phyloP scores from a whole-genome alignment of 2,329 filamentous ascomycete species.

The Byssothecium circinans region DNA sequence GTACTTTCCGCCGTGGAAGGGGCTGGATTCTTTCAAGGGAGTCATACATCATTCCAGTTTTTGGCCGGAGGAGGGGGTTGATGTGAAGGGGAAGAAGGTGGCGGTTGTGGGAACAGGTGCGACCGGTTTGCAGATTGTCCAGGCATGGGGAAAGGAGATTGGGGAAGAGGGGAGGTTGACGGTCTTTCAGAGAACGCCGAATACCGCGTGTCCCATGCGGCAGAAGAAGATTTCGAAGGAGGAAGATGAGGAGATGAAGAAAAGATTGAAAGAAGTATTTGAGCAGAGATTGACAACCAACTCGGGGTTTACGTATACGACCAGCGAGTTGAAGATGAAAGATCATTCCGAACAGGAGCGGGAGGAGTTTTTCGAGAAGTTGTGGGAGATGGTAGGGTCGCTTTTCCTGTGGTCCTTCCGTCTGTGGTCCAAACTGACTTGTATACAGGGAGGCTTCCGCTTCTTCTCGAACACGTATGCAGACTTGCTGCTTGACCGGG shows the following conservation, averaged over 20 bases:
- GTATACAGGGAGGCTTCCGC: conserved; percentile 14
- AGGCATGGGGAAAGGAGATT: conserved; percentile 57
- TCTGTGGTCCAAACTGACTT: conserved; percentile 31
- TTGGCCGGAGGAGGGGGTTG: conserved; percentile 58
- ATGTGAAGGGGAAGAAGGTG: conserved; percentile 56
- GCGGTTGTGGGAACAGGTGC: conserved; percentile 65
- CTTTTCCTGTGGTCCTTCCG: conserved; percentile 28
- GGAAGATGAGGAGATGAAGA: conserved; percentile 10
- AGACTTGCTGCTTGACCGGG: conserved; percentile 31
- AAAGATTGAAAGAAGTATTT: conserved; percentile 3
- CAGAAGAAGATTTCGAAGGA: conserved; percentile 11
- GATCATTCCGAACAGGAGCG: conserved; percentile 42
- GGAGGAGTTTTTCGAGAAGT: conserved; percentile 39
- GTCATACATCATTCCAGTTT: conserved; percentile 59
- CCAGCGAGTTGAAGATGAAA: conserved; percentile 50
- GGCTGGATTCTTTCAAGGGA: conserved; percentile 60
- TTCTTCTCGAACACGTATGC: conserved; percentile 10
- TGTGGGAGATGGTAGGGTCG: conserved; percentile 39
- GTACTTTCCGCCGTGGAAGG: conserved; percentile 59
- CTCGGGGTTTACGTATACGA: conserved; percentile 58
- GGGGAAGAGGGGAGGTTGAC: conserved; percentile 48
- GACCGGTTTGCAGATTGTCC: conserved; percentile 62
- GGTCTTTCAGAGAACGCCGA: conserved; percentile 68
- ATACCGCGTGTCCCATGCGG: conserved; percentile 62
- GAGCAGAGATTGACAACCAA: conserved; percentile 18